Evolutionary conservation across 106 monocot genomes (phyloP), one percentile per base, ranked within the genome.

Genomic region (Gastrodia elata): DNA sequence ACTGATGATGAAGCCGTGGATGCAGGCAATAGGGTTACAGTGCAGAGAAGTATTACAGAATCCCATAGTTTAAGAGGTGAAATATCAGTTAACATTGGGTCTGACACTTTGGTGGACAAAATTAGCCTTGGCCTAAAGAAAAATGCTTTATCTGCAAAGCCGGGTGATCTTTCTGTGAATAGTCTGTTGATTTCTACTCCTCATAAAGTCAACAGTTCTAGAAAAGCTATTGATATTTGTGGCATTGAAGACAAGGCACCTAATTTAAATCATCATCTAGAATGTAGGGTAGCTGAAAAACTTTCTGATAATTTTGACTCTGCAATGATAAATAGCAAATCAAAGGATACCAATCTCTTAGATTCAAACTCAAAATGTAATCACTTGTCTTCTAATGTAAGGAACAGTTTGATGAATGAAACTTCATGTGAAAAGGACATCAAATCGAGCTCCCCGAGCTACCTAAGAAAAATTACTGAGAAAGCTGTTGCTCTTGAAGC

Each of bases 1-100:
- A 86, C 96, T 25, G 92, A 97, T 65, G 92, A 97, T 37, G 92
- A 97, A 75, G 74, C 73, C 48, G 84, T 83, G 46, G 77, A 83
- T 58, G 36, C 32, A n/a, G 64, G 57, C 27, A 71, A 5, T 18
- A 74, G 71, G 15, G 28, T 39, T 65, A 14, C 77, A 24, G 24
- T 39, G 2, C 56, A 71, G 56, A 82, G 46, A 80, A 82, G 49
- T 30, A 58, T 22, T 39, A 30, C 18, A 38, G 77, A 59, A 37
- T 22, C 71, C 39, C 14, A 38, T 37, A 26, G 5, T 65, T 14
- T 33, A 38, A 68, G 37, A 71, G 58, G 65, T 75, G 72, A 59
- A 8, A 18, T 38, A 59, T 30, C 73, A 58, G 30, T 70, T 44
- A 64, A 38, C 24, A 35, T 26, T 15, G 41, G n/a, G 77, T 73